Base-by-base conservation (phyloP, 2,329 filamentous ascomycete genomes). In the Eutypa lata region DNA sequence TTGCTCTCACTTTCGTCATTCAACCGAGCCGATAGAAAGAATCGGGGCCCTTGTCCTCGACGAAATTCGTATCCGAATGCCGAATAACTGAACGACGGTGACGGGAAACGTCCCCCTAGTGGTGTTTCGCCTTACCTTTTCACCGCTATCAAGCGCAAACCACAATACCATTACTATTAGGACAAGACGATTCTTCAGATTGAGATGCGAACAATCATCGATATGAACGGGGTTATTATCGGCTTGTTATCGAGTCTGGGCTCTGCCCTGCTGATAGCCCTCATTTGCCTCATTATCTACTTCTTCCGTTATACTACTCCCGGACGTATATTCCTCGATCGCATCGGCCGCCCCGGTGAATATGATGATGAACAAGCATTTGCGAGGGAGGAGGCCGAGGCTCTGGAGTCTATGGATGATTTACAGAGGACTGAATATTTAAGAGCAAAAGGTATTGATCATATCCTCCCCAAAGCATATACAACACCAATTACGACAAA, bases 311-410 rank as follows among this genome's bases (percentile, higher is more conserved):
- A 95, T 71, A 97, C 93, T 37, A 84, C 81, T 51, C 88, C 88
- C 48, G 93, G 93, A 43, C 85, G 93, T 62, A 97, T 99, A 67
- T 84, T 97, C 58, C 82, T 99, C 61, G 94, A 99, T 75, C 87
- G 93, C 59, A 88, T 99, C 70, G 91, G 91, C 45, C 82, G 93
- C 55, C 94, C 94, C 1, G 94, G 94, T 64, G 94, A 97, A 74
- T 99, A 91, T 71, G 94, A 99, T 69, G 94, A 99, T 73, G 94
- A 97, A 71, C 93, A 97, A 74, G 90, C 91, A 11, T 97, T 96
- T 75, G 81, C 87, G 59, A 86, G 90, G 67, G 94, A 97, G 71
- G 94, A 99, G 82, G 91, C 90, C 35, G 91, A 97, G 72, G 94
- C 94, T 53, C 75, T 99, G 69, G 93, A 96, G 76, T 82, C 83